A percentile compares a stretch with the other conserved stretches of the same genome.
phyloP scores from a whole-genome alignment of 371 early-diverging fungal species.

The Mortierella polycephala region DNA sequence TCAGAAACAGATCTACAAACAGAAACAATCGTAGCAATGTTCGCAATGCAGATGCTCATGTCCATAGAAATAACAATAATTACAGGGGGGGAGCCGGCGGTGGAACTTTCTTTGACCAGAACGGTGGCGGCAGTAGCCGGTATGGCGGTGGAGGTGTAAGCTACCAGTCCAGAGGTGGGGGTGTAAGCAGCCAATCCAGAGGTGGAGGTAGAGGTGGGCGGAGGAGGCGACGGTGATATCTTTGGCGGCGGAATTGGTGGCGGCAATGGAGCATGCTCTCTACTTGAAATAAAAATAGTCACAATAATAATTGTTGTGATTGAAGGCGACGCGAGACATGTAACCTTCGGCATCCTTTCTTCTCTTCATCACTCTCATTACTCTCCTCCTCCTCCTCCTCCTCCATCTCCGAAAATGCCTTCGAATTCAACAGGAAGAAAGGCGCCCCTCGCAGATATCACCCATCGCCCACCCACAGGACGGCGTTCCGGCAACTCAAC shows the following conservation, averaged over 20 bases:
- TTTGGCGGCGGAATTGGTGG: slow-evolving; percentile 4
- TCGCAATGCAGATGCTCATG: background rate
- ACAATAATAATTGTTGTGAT: too few species aligned
- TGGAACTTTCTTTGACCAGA: slow-evolving; percentile 3
- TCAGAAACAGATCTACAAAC: background rate
- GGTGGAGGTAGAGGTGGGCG: slow-evolving; percentile 8
- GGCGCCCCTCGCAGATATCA: slow-evolving; percentile 41
- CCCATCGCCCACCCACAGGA: slow-evolving; percentile 26
- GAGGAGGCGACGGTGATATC: slow-evolving; percentile 4
- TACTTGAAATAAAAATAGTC: too few species aligned
- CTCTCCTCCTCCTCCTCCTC: background rate
- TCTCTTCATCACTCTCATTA: background rate
- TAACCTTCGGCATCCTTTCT: background rate
- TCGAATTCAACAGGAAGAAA: slow-evolving; percentile 16
- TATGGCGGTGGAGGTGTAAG: background rate
- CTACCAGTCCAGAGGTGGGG: background rate
- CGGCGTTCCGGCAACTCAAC: slow-evolving; percentile 24
- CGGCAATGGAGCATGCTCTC: background rate
- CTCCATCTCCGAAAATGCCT: slow-evolving; percentile 15
- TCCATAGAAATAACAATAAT: background rate
- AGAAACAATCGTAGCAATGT: background rate
- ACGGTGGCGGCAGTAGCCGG: background rate
- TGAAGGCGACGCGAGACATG: too few species aligned
- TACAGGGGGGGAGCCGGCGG: slow-evolving; percentile 2
- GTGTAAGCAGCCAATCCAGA: background rate